Base-by-base conservation (phyloP, 2,329 filamentous ascomycete species). In the Alternaria rosae region DNA sequence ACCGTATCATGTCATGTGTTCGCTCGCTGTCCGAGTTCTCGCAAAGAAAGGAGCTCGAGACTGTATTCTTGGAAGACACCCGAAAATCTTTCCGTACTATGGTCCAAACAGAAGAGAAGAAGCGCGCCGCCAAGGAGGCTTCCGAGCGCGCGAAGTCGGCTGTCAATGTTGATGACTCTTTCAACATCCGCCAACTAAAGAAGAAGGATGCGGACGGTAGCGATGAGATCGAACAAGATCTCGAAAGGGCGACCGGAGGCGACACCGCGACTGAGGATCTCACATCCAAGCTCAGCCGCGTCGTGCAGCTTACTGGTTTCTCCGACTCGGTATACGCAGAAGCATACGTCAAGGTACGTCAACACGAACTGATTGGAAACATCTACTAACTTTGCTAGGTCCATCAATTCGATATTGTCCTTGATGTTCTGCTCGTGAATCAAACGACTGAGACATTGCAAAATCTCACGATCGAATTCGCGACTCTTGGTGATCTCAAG, bases 251-350 rank as follows among this genome's bases (percentile, higher is more conserved):
- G 5, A 98, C 94, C 21, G 94, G 94, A 47, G 95, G 94, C 61
- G 94, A 98, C 78, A 87, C 89, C 15, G 88, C 88, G 1, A 85
- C 91, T 3, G 95, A 97, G 77, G 93, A 97, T 68, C 85, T 97
- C 3, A 91, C 92, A 12, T 97, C 93, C 57, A 99, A 99, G 82
- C 88, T 99, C 64, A 97, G 91, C 83, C 89, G 95, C 13, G 94
- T 99, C 38, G 95, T 99, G 21, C 95, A 99, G 80, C 87, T 99
- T 47, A 99, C 95, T 17, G 95, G 95, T 64, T 99, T 99, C 86
- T 98, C 95, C 0, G 95, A 99, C 76, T 91, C 95, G 1, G 95
- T 99, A 13, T 99, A 99, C 74, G 95, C 93, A n/a, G 95, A 99
- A 82, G 95, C 95, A 6, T 99, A 99, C 73, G 94, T 99, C 76